Evolutionary conservation across 306 rosid genomes (phyloP), one percentile per base, ranked within the genome.

Genomic region (Inga leiocalycina): DNA sequence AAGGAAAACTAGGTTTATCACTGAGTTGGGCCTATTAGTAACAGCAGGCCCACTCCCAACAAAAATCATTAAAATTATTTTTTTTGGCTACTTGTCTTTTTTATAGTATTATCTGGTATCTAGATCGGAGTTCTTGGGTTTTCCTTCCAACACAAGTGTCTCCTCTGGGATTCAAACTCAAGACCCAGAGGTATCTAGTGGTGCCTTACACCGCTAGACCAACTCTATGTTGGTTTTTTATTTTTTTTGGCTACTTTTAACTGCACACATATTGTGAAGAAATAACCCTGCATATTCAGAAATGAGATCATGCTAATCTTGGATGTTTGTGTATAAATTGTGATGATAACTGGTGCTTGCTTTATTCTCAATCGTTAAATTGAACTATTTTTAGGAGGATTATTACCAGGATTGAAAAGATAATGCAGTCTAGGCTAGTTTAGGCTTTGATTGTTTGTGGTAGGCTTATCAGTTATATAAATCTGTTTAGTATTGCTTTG

Each of bases 231-330:
- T 0, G 6, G 39, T 37, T 39, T 5, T 39, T 39, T 39, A 5
- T 39, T 39, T 56, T 74, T 48, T 59, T 49, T 48, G 4, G 71
- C 59, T 57, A 17, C n/a, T 6, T 45, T 76, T 52, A 76, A 80
- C 76, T 83, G 77, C 77, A 79, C 78, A 57, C 7, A 14, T 74
- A 30, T 57, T 43, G 66, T 64, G 48, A 62, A 27, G 45, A 76
- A 71, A 34, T 62, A 66, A 70, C 7, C 37, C 20, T 48, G 77
- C 73, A 78, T 74, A 32, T 43, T 62, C 49, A 20, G 57, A 74
- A 67, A 67, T 37, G 71, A 48, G 67, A 77, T 27, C 35, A 52
- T 46, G 57, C 68, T 52, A 41, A 68, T 59, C 72, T 6, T 77
- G n/a, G 24, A 57, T 75, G 78, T 76, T 49, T 74, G 62, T 76